Evolutionary conservation across 805 yeast genomes (phyloP).

Genomic region (Metschnikowia arizonensis): DNA sequence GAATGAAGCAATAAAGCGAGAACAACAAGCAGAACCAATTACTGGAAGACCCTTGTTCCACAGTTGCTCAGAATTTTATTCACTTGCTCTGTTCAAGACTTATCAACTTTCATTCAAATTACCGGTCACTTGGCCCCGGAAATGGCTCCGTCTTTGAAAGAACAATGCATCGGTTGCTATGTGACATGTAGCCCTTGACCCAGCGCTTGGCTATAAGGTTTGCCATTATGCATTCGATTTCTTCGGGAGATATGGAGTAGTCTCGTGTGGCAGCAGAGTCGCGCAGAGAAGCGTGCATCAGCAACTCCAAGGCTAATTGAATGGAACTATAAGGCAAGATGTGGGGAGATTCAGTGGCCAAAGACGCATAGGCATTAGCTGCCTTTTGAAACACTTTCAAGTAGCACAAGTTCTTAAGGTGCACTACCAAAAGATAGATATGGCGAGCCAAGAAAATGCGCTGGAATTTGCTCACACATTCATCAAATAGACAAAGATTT

Average conservation of each 20-base stretch:
- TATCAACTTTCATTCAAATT: neutral
- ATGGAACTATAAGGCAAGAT: constrained; percentile 41
- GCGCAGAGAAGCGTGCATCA: neutral
- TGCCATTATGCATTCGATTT: constrained; percentile 67
- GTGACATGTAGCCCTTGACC: constrained; percentile 80
- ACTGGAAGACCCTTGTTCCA: too few relatives aligned
- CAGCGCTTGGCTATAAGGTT: constrained; percentile 55
- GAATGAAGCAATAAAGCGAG: too few relatives aligned
- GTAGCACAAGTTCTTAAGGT: constrained; percentile 48
- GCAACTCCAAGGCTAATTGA: constrained; percentile 39
- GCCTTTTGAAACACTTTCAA: constrained; percentile 47
- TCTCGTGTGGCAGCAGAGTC: constrained; percentile 2
- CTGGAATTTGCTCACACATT: constrained; percentile 42
- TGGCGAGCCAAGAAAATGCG: constrained; percentile 51
- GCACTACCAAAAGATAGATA: constrained; percentile 56
- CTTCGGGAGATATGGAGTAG: constrained; percentile 38
- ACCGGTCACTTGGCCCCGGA: constrained; percentile 34
- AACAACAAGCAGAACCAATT: too few relatives aligned
- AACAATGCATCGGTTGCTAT: constrained; percentile 67
- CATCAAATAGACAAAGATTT: constrained; percentile 50
- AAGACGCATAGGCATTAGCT: constrained; percentile 17
- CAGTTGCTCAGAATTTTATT: too few relatives aligned
- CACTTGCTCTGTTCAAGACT: too few relatives aligned
- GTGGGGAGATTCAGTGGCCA: constrained; percentile 26
- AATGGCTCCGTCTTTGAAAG: constrained; percentile 72